These are phyloP conservation scores for Phytopythium helicoides DNA, from an alignment of 352 stramenopile species.

Conservation along the genomic window DNA sequence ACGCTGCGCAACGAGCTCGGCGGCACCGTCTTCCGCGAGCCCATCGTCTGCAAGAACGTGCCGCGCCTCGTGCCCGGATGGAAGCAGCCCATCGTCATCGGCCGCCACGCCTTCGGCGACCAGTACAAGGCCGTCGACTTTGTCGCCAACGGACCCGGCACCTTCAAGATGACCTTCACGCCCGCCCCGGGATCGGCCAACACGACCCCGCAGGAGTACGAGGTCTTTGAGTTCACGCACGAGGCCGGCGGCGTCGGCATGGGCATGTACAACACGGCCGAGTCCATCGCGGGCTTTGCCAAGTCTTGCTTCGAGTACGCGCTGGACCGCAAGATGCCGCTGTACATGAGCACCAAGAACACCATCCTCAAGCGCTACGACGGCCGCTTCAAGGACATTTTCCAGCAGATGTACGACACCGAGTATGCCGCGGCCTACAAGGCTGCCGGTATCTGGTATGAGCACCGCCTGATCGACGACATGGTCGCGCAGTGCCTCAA, in stretches of 20 bases:
- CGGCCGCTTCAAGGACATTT: constrained; percentile 89
- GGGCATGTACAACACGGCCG: constrained; percentile 90
- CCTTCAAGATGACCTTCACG: constrained; percentile 81
- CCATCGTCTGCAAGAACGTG: constrained; percentile 86
- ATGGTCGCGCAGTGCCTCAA: constrained; percentile 91
- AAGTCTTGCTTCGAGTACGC: constrained; percentile 66
- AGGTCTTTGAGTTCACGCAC: constrained; percentile 86
- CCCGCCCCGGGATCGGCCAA: constrained; percentile 45
- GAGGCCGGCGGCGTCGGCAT: constrained; percentile 69
- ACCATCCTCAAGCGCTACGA: constrained; percentile 90
- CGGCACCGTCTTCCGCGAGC: constrained; percentile 89
- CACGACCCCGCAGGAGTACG: constrained; percentile 40
- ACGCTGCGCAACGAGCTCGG: constrained; percentile 85
- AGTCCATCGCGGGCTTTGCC: constrained; percentile 72
- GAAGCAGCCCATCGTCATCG: constrained; percentile 87
- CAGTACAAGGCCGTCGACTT: constrained; percentile 89
- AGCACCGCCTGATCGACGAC: constrained; percentile 88
- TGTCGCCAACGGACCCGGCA: constrained; percentile 58
- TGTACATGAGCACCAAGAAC: constrained; percentile 92
- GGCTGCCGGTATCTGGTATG: constrained; percentile 74
- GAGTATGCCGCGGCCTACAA: constrained; percentile 79
- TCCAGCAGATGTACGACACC: constrained; percentile 81
- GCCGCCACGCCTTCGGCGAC: constrained; percentile 86
- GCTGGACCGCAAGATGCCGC: constrained; percentile 56
- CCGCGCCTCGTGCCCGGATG: constrained; percentile 83